Evolutionary conservation across 352 stramenopile species (phyloP), one percentile per base, ranked within the genome.

Genomic region (Globisporangium barbulae): DNA sequence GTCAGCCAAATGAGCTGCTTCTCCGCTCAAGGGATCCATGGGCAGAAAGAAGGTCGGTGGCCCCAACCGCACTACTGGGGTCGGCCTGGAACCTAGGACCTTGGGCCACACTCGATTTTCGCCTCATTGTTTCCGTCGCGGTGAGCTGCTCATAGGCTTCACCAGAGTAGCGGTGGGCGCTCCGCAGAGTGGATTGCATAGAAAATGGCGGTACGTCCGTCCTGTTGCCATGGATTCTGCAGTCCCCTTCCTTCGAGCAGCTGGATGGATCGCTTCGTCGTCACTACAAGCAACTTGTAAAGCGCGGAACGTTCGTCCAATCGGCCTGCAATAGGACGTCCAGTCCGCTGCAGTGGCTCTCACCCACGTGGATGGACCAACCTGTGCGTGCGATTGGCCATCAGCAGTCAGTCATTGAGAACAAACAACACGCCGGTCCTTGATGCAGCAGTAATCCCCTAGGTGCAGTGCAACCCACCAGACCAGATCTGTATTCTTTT

Each of bases 401-500:
- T 50, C 42, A 48, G 17, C 39, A 45, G 42, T 22, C 39, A 45
- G 42, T 22, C 42, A 50, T 6, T 21, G 15, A n/a, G 4, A 47
- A 21, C 17, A n/a, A 47, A 17, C 5, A 21, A n/a, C 42, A 21
- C 19, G 19, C 42, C 42, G 15, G n/a, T 21, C n/a, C 45, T 41
- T 9, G 19, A 2, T 52, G 45, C n/a, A 52, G 8, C 21, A 25
- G n/a, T 8, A n/a, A 52, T 30, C 45, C 10, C 17, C 15, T 12
- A 55, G 17, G 17, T 55, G n/a, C 49, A 35, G 10, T 25, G 15
- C 15, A 10, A 55, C 52, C 52, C 30, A 57, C 31, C 52, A 57
- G 52, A 57, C 30, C 52, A 19, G 9, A 44, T 57, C 52, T 57
- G 52, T 44, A 44, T 19, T 41, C 28, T 56, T 56, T 56, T 41